A percentile compares a stretch with the other conserved stretches of the same genome.
phyloP scores from a whole-genome alignment of 2,329 filamentous ascomycete species.

The Penicillium verrucosum region DNA sequence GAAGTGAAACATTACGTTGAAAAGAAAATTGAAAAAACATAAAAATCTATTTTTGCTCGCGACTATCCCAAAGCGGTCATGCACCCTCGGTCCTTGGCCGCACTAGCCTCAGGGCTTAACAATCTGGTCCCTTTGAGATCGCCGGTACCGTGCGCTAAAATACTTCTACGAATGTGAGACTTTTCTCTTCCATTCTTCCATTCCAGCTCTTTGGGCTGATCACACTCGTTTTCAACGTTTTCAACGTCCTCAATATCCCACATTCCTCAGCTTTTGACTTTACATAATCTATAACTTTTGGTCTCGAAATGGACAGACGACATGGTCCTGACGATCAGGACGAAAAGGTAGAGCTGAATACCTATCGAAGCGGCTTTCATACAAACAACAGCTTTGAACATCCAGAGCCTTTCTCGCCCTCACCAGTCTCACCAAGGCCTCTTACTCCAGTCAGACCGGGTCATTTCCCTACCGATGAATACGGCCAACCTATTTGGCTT shows the following conservation, averaged over 20 bases:
- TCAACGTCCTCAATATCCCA: constrained; percentile 4
- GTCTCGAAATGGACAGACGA: constrained; percentile 13
- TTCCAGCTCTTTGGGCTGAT: constrained; percentile 8
- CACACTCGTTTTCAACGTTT: constrained; percentile 16
- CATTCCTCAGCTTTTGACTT: not conserved
- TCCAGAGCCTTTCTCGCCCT: constrained; percentile 12
- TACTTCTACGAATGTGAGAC: not conserved
- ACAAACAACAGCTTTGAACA: constrained; percentile 18
- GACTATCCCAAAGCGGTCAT: not conserved
- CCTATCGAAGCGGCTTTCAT: constrained; percentile 13
- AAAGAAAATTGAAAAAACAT: not conserved
- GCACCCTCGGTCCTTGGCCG: not conserved
- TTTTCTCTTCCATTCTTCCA: constrained; percentile 2
- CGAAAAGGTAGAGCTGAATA: constrained; percentile 28
- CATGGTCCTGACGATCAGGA: constrained; percentile 23
- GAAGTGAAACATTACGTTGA: not conserved
- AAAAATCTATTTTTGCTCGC: not conserved
- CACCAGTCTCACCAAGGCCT: constrained; percentile 16
- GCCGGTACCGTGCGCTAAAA: not conserved
- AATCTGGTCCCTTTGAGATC: not conserved
- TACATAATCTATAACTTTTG: not conserved
- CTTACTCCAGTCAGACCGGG: constrained; percentile 25
- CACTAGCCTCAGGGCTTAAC: constrained; percentile 1
- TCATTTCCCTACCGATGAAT: constrained; percentile 22
- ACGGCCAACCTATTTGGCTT: constrained; percentile 21